Base-by-base conservation (phyloP, 139 green algal species). In the Pseudopediastrum boryanum region DNA sequence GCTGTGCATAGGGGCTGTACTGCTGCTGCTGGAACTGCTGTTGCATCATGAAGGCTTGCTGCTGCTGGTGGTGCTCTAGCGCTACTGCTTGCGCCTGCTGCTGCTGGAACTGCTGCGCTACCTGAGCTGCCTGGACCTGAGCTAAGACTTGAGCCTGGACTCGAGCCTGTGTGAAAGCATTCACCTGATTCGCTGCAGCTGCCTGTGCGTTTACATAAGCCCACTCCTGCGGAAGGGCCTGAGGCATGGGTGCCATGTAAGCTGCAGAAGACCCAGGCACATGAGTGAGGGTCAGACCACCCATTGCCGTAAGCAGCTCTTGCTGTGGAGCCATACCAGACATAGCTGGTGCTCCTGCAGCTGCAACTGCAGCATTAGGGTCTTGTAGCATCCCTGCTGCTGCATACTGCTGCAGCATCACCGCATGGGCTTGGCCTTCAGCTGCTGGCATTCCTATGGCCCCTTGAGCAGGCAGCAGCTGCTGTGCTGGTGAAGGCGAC, bases 11-110 rank as follows among this genome's bases (percentile, higher is more conserved):
- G 19, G 61, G 73, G 27, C 50, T 56, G 33, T 54, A 56, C 72
- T 68, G 71, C 54, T 78, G 50, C 71, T 78, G 71, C 29, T 78
- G 38, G 38, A 42, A 27, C 62, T 67, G 46, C 61, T 74, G 74
- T 48, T 81, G 74, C 39, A 69, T 33, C 33, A 82, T 64, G 31
- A 69, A 38, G 2, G 50, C 64, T 48, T 82, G 76, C n/a, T 48
- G 64, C 64, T 75, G 76, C 3, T 67, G 27, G 2, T 39, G 61
- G 10, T 76, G 51, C 19, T 51, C 64, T 35, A 62, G 76, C 38
- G 10, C 12, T 35, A 35, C 12, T 19, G 64, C 62, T n/a, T 71
- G 74, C 3, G 69, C 69, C 35, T 71, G 64, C 64, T 54, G 25
- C 25, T 52, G 50, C n/a, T 50, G 33, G 33, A 68, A 61, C 23